Base-by-base conservation (phyloP, 257 asterid genomes). In the Petunia secreta region DNA sequence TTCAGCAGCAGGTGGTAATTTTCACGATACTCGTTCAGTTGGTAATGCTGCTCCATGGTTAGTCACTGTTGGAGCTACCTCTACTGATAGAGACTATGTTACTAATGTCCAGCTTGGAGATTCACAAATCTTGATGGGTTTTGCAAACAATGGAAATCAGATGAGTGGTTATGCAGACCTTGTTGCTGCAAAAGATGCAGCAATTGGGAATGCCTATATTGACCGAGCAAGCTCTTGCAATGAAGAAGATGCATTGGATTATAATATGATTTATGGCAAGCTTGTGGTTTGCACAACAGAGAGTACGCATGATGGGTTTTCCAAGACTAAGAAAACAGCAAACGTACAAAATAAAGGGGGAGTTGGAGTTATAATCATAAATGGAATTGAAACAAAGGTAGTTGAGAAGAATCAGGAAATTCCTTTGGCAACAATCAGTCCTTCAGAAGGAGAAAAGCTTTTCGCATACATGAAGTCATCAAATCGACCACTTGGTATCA, bases 51-150 rank as follows among this genome's bases (percentile, higher is more conserved):
- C 84, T 2, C 80, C 84, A 8, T 81, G 84, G 84, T 7, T 73
- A 44, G 75, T 81, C 4, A 81, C 84, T n/a, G 84, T 81, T 39
- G 76, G 64, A 46, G 67, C 84, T 11, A 81, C 57, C 34, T 57
- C 84, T 13, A 74, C 64, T 37, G 80, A 81, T 34, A 62, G 80
- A 55, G 84, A 81, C 1, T 25, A 73, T 38, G 5, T 73, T 38
- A 3, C 75, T 43, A 15, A 8, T 43, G 10, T 81, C 5, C 25
- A 81, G 6, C 77, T 81, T 62, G 83, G 83, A 40, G 75, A 81
- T 53, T 59, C 75, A 10, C 41, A 5, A 8, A 8, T 41, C 40
- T 71, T 80, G 44, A 60, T 43, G 53, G 53, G 53, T 48, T 48
- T 0, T 48, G 53, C 53, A 48, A 2, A 10, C 53, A 48, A 48